Conservation (phyloP, 2,329 filamentous ascomycete species). For the Monosporascus sp. region DNA sequence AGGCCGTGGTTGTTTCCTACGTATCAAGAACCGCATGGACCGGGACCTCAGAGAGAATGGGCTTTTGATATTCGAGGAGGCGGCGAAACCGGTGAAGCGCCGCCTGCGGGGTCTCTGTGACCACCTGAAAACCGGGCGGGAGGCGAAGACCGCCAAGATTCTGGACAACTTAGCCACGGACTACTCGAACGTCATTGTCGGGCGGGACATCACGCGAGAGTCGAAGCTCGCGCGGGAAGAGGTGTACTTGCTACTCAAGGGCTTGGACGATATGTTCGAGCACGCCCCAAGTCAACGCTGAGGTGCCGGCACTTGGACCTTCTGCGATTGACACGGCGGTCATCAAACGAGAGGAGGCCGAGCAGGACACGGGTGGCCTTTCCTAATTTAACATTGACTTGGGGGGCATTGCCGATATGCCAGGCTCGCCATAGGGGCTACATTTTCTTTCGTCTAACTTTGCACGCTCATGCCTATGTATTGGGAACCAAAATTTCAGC, state of each 20-base stretch:
- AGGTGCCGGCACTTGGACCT: neutral
- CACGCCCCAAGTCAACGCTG: neutral
- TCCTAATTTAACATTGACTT: no score
- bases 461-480: no score
- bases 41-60: constrained; percentile 1
- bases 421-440: no score
- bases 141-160: constrained; percentile 1
- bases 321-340: neutral
- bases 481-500: no score
- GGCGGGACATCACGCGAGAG: neutral
- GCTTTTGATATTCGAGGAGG: constrained; percentile 1
- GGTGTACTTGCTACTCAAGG: constrained; percentile 4
- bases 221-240: constrained; percentile 2
- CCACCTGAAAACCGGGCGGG: constrained; percentile 3
- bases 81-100: neutral
- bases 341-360: neutral
- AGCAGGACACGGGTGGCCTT: no score
- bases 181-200: constrained; percentile 7
- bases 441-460: no score
- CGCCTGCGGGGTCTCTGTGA: constrained; percentile 3
- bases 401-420: no score
- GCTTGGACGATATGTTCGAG: constrained; percentile 9
- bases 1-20: constrained; percentile 13
- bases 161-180: constrained; percentile 5
- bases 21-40: constrained; percentile 8